A percentile compares a stretch with the other conserved stretches of the same genome.
These are phyloP conservation scores for Cinnamomum micranthum DNA, from an alignment of 164 flowering plant genomes.

Conservation along the genomic window DNA sequence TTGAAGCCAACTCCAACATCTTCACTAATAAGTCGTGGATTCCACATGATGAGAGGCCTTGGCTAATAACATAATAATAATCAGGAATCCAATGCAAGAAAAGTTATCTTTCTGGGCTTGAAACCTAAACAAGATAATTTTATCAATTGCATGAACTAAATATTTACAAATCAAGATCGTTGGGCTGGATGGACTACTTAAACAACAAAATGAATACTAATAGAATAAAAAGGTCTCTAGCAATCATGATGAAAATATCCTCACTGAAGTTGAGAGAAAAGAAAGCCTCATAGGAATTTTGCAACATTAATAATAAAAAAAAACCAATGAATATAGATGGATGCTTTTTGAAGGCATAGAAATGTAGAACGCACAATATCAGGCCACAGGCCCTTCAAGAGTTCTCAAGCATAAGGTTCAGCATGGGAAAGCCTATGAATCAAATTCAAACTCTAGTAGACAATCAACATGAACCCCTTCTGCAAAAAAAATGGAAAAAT, in stretches of 20 bases:
- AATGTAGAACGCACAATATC: too few species aligned
- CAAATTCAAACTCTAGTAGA: too few species aligned
- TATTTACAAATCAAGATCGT: neutral
- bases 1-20: constrained; percentile 97
- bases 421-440: too few species aligned
- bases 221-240: neutral
- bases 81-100: constrained; percentile 10
- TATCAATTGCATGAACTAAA: neutral
- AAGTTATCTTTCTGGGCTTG: constrained; percentile 11
- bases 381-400: too few species aligned
- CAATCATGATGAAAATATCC: neutral
- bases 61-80: constrained; percentile 46
- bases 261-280: neutral
- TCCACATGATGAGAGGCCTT: constrained; percentile 99
- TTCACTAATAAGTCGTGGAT: constrained; percentile 90
- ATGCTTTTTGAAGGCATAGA: too few species aligned
- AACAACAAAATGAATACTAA: neutral
- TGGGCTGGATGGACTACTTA: neutral
- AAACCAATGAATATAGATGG: too few species aligned
- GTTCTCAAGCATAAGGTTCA: too few species aligned
- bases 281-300: too few species aligned
- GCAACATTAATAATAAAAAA: too few species aligned
- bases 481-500: too few species aligned
- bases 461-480: too few species aligned
- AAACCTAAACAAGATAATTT: constrained; percentile 13